phyloP scores from a whole-genome alignment of 805 yeast genomes.

The Dipodascus albidus region DNA sequence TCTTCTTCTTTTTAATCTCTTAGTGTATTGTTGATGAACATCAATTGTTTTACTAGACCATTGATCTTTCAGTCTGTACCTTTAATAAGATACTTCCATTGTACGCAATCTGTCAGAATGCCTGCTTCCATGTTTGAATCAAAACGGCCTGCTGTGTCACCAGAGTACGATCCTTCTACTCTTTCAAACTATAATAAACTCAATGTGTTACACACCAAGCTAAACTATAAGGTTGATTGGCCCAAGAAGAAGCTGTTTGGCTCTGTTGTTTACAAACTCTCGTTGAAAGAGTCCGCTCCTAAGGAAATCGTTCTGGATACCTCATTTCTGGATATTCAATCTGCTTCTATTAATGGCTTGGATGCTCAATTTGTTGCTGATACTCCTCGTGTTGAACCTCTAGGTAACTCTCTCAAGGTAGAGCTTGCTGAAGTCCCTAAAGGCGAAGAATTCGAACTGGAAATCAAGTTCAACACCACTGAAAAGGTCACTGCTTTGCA shows the following conservation, averaged over 20 bases:
- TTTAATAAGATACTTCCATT: conserved; percentile 1
- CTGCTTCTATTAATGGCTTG: conserved; percentile 34
- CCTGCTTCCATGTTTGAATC: conserved; percentile 7
- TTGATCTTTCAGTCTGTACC: neutral
- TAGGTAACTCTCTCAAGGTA: conserved; percentile 34
- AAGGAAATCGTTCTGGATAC: conserved; percentile 51
- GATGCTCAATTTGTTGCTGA: conserved; percentile 21
- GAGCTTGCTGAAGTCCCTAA: neutral
- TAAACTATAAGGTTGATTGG: conserved; percentile 48
- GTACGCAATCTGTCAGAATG: conserved; percentile 3
- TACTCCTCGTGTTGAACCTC: conserved; percentile 26
- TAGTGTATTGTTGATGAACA: conserved; percentile 1
- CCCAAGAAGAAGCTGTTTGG: conserved; percentile 43
- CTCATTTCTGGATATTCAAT: conserved; percentile 41
- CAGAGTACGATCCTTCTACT: conserved; percentile 58
- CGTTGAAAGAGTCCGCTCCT: conserved; percentile 9
- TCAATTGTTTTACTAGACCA: neutral
- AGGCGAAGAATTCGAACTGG: conserved; percentile 8
- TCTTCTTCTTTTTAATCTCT: neutral
- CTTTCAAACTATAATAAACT: conserved; percentile 57
- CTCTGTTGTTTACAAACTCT: conserved; percentile 37
- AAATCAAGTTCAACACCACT: conserved; percentile 57
- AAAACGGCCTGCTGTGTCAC: conserved; percentile 9
- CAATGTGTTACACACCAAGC: conserved; percentile 37
- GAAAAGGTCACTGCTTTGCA: conserved; percentile 72